A percentile compares a stretch with the other conserved stretches of the same genome.
phyloP scores from a whole-genome alignment of 2,329 filamentous ascomycete species.

The Colletotrichum scovillei region DNA sequence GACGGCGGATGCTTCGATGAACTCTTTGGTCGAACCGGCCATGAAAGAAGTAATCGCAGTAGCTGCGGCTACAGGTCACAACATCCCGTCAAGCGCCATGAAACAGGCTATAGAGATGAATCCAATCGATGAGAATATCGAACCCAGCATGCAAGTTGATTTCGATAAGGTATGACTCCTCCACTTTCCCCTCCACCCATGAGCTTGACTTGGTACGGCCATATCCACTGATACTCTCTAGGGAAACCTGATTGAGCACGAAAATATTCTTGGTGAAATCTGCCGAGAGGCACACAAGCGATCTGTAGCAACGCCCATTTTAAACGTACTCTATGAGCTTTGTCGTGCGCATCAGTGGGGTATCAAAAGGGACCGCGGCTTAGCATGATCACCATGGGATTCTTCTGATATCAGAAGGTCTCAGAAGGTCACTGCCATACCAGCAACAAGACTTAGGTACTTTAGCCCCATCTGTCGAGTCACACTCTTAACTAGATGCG shows the following conservation, averaged over 20 bases:
- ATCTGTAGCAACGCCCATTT: conserved; percentile 60
- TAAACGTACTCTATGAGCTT: conserved; percentile 60
- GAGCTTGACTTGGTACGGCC: no score
- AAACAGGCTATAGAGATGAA: conserved; percentile 59
- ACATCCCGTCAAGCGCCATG: conserved; percentile 54
- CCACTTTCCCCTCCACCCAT: no score
- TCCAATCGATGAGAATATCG: conserved; percentile 59
- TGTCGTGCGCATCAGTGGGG: conserved; percentile 60
- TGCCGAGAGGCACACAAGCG: conserved; percentile 56
- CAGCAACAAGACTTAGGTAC: no score
- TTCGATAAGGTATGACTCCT: conserved; percentile 49
- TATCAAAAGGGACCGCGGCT: conserved; percentile 56
- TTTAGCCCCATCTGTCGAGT: not conserved
- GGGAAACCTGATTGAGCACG: conserved; percentile 53
- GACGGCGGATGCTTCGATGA: conserved; percentile 54
- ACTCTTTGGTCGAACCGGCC: conserved; percentile 60
- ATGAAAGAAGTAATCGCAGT: conserved; percentile 65
- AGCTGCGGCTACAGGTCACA: conserved; percentile 54
- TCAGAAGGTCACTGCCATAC: not conserved
- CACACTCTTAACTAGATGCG: not conserved
- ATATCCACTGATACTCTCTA: not conserved
- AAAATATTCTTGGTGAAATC: conserved; percentile 65
- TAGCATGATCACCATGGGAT: not conserved
- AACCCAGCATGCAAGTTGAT: conserved; percentile 67
- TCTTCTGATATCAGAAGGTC: not conserved